Conservation (phyloP, 331 rosid species). For the Quercus lobata region DNA sequence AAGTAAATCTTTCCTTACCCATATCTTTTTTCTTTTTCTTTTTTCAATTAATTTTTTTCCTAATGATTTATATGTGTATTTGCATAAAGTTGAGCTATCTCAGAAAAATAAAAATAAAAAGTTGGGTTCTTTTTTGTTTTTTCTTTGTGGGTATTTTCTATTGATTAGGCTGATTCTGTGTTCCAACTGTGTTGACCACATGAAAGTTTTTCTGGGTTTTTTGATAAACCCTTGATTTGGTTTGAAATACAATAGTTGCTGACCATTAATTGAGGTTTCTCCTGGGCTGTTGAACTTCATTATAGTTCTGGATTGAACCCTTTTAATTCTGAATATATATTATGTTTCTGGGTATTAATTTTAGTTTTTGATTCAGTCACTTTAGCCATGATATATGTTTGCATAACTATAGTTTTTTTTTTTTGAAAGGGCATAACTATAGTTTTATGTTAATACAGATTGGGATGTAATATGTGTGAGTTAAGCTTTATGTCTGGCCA, state of each 20-base stretch:
- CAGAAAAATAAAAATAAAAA: no score
- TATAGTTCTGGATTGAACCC: background rate
- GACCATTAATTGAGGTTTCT: background rate
- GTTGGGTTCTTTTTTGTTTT: background rate
- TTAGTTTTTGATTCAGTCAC: background rate
- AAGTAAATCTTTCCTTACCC: slow-evolving; percentile 47
- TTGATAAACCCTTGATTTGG: slow-evolving; percentile 11
- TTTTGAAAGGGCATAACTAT: background rate
- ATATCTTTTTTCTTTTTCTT: background rate
- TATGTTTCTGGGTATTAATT: background rate
- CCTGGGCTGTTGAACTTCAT: slow-evolving; percentile 4
- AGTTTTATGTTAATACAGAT: background rate
- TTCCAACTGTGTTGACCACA: background rate
- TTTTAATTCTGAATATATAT: background rate
- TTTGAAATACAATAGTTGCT: slow-evolving; percentile 15
- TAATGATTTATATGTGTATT: background rate
- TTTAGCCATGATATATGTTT: background rate
- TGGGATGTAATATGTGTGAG: background rate
- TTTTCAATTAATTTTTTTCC: background rate
- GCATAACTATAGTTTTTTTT: background rate
- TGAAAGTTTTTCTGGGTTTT: slow-evolving; percentile 19
- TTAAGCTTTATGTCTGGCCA: background rate
- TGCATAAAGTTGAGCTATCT: background rate
- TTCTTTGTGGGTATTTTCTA: background rate
- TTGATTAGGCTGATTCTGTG: slow-evolving; percentile 13